phyloP scores from a whole-genome alignment of 768 basidiomycete genomes.

The Cystofilobasidium macerans region DNA sequence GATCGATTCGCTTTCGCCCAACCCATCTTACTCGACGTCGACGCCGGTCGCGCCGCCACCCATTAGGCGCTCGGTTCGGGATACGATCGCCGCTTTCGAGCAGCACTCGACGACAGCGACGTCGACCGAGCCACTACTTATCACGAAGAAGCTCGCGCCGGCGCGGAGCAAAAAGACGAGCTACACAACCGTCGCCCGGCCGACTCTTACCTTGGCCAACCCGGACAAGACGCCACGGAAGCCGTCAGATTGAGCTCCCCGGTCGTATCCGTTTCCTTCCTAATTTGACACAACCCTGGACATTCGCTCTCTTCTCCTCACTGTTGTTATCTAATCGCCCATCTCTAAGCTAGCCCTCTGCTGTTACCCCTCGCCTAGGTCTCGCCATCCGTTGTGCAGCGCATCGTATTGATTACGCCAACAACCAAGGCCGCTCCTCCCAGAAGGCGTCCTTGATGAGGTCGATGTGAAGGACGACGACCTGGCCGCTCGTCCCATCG shows the following conservation, averaged over 20 bases:
- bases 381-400: no score
- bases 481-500: conserved; percentile 38
- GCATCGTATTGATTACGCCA: conserved; percentile 18
- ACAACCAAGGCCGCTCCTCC: conserved; percentile 47
- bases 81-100: conserved; percentile 22
- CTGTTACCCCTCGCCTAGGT: no score
- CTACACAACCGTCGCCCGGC: conserved; percentile 15
- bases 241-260: background rate
- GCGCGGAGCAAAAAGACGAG: conserved; percentile 3
- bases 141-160: conserved; percentile 2
- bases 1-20: background rate
- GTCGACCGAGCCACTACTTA: background rate
- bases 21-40: background rate
- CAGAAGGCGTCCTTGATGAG: conserved; percentile 75
- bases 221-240: conserved; percentile 12
- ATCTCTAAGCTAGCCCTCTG: no score
- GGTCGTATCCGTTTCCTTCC: no score
- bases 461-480: conserved; percentile 66
- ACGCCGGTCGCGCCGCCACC: background rate
- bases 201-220: conserved; percentile 17
- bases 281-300: no score
- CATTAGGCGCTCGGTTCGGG: conserved; percentile 14
- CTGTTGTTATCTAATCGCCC: no score
- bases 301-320: no score
- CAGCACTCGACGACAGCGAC: conserved; percentile 1